phyloP scores from a whole-genome alignment of 2,329 filamentous ascomycete genomes.

The Arachnomyces sp. region DNA sequence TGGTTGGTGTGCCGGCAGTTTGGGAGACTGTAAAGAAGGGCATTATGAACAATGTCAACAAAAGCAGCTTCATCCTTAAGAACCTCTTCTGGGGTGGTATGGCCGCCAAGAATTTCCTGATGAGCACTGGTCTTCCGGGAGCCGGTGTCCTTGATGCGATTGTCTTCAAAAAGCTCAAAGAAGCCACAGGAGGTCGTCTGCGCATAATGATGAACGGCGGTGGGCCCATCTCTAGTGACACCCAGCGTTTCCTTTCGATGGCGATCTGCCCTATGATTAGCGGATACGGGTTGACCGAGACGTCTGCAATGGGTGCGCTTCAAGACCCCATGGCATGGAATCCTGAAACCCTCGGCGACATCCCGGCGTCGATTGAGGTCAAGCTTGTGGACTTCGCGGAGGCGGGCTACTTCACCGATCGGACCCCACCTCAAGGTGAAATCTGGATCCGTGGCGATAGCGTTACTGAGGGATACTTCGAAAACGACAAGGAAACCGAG shows the following conservation, averaged over 20 bases:
- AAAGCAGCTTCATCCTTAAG: constrained; percentile 60
- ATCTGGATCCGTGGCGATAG: constrained; percentile 77
- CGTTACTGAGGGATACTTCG: constrained; percentile 71
- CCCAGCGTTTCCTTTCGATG: constrained; percentile 83
- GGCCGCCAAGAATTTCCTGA: constrained; percentile 54
- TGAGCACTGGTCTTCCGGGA: constrained; percentile 45
- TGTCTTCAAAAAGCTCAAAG: constrained; percentile 87
- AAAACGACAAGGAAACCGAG: constrained; percentile 77
- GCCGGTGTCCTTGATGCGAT: constrained; percentile 66
- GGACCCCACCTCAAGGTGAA: constrained; percentile 78
- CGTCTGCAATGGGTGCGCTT: constrained; percentile 55
- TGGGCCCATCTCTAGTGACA: constrained; percentile 80
- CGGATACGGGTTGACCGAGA: constrained; percentile 94
- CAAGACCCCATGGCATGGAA: constrained; percentile 62
- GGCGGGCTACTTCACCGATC: constrained; percentile 71
- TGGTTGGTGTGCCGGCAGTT: constrained; percentile 91
- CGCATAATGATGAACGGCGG: constrained; percentile 92
- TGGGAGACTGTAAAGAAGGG: constrained; percentile 98
- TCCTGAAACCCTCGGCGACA: constrained; percentile 65
- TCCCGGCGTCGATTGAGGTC: constrained; percentile 70
- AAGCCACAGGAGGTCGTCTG: constrained; percentile 79
- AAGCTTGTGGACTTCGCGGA: constrained; percentile 90
- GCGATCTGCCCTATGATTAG: constrained; percentile 89
- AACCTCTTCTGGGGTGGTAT: constrained; percentile 70
- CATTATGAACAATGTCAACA: constrained; percentile 70